phyloP scores from a whole-genome alignment of 2,329 filamentous ascomycete genomes.

The Thielaviopsis euricoi region DNA sequence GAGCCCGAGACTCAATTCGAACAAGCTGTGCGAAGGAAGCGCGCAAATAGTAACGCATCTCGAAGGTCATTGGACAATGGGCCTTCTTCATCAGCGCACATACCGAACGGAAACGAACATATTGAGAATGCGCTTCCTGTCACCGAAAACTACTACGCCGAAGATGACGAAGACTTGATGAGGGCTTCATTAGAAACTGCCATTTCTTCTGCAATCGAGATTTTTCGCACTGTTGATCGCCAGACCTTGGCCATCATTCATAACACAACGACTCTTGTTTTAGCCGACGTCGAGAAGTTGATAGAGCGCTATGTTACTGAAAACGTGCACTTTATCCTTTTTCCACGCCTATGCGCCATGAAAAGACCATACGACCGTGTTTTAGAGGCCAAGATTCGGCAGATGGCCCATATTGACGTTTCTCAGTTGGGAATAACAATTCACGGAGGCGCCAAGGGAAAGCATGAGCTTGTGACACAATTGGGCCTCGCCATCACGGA shows the following conservation, averaged over 20 bases:
- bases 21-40: slow-evolving; percentile 36
- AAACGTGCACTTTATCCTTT: slow-evolving; percentile 80
- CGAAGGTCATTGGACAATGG: slow-evolving; percentile 14
- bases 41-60: slow-evolving; percentile 24
- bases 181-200: slow-evolving; percentile 77
- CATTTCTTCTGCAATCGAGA: slow-evolving; percentile 81
- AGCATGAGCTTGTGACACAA: slow-evolving; percentile 63
- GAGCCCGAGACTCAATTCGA: slow-evolving; percentile 41
- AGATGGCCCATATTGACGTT: slow-evolving; percentile 88
- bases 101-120: slow-evolving; percentile 20
- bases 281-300: slow-evolving; percentile 76
- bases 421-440: slow-evolving; percentile 85
- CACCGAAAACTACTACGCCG: slow-evolving; percentile 53
- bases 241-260: slow-evolving; percentile 84
- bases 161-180: slow-evolving; percentile 87
- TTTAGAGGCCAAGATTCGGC: slow-evolving; percentile 73
- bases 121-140: slow-evolving; percentile 26
- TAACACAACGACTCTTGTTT: slow-evolving; percentile 83
- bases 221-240: slow-evolving; percentile 92
- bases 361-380: slow-evolving; percentile 72
- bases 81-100: slow-evolving; percentile 16
- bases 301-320: slow-evolving; percentile 92
- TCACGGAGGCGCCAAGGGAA: slow-evolving; percentile 59
- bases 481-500: slow-evolving; percentile 68
- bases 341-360: slow-evolving; percentile 63